phyloP scores from a whole-genome alignment of 2,329 filamentous ascomycete genomes.

The Emergomyces africanus region DNA sequence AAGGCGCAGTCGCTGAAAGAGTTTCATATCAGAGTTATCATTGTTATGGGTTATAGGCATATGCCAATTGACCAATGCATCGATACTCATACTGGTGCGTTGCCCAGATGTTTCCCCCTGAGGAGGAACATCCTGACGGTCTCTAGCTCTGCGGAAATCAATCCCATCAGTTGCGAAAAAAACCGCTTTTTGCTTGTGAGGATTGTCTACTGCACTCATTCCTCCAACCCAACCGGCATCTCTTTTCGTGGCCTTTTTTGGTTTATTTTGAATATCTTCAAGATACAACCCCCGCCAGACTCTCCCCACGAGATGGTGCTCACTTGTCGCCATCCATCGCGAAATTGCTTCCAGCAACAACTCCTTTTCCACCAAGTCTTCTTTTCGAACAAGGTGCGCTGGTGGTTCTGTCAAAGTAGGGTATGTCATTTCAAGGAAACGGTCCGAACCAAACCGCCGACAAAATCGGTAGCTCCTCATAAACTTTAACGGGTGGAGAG shows the following conservation, averaged over 20 bases:
- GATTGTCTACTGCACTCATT: no score
- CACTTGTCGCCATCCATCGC: slow-evolving; percentile 27
- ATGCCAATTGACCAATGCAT: slow-evolving; percentile 35
- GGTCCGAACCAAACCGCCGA: slow-evolving; percentile 34
- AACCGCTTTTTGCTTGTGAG: slow-evolving; percentile 20
- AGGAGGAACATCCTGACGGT: slow-evolving; percentile 11
- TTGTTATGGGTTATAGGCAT: slow-evolving; percentile 25
- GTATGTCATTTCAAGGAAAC: slow-evolving; percentile 31
- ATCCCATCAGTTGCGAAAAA: slow-evolving; percentile 34
- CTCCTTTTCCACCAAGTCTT: slow-evolving; percentile 12
- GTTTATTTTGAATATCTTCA: slow-evolving; percentile 25
- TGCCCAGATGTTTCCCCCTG: slow-evolving; percentile 14
- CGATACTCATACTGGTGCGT: slow-evolving; percentile 26
- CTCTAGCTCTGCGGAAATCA: slow-evolving; percentile 20
- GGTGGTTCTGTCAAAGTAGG: slow-evolving; percentile 21
- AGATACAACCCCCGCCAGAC: slow-evolving; percentile 34
- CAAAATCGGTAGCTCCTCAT: slow-evolving; percentile 34
- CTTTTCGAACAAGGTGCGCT: slow-evolving; percentile 11
- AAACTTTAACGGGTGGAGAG: slow-evolving; percentile 28
- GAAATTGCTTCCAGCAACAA: slow-evolving; percentile 23
- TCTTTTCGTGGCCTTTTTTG: slow-evolving; percentile 16
- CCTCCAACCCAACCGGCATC: slow-evolving; percentile 3
- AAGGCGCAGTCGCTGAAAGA: slow-evolving; percentile 32
- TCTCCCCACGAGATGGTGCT: slow-evolving; percentile 30
- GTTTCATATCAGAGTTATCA: slow-evolving; percentile 29